Evolutionary conservation across 192 early-diverging fungal species (phyloP).

Genomic region (Coemansia sp.): DNA sequence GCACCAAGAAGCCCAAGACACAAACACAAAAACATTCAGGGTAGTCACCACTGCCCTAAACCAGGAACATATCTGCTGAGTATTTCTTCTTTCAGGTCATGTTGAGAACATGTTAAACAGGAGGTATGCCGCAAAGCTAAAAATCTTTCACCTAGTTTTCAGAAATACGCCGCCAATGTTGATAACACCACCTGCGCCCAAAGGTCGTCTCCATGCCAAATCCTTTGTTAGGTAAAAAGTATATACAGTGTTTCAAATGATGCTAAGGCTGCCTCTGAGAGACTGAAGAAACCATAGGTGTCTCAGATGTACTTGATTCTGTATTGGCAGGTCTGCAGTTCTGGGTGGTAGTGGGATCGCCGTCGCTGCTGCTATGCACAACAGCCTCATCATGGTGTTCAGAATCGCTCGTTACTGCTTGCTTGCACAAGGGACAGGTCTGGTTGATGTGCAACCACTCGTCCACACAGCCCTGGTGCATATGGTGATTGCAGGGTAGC

Average conservation of each 20-base stretch:
- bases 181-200: too few relatives aligned
- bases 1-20: too few relatives aligned
- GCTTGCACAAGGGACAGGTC: constrained; percentile 76
- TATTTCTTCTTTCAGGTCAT: too few relatives aligned
- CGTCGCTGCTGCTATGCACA: not conserved
- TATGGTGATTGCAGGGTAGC: constrained; percentile 76
- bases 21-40: too few relatives aligned
- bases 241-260: not conserved
- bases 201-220: too few relatives aligned
- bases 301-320: not conserved
- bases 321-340: not conserved
- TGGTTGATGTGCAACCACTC: constrained; percentile 77
- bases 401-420: constrained; percentile 25
- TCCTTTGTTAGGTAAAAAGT: not conserved
- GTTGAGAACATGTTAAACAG: too few relatives aligned
- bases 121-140: too few relatives aligned
- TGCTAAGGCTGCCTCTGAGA: not conserved
- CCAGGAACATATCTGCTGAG: too few relatives aligned
- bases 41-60: too few relatives aligned
- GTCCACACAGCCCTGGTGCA: constrained; percentile 79
- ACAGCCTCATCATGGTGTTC: not conserved
- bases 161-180: too few relatives aligned
- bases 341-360: constrained; percentile 1
- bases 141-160: too few relatives aligned
- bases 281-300: not conserved